Evolutionary conservation across 1,284 basidiomycete genomes (phyloP).

Genomic region (Exobasidium rhododendri): DNA sequence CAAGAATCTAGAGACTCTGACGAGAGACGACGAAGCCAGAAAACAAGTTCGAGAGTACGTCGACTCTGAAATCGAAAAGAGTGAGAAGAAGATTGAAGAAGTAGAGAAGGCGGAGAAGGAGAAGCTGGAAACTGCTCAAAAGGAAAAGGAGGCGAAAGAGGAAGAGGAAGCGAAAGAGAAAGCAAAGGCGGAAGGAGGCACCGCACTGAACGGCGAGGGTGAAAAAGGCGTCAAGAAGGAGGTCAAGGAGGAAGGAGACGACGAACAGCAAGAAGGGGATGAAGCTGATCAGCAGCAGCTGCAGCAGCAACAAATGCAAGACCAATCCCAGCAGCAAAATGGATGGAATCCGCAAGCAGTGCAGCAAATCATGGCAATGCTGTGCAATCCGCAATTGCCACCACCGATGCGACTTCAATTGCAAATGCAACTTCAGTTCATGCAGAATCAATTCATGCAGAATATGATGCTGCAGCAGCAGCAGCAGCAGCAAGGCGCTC

Average conservation of each 20-base stretch:
- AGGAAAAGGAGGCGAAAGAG: slow-evolving; percentile 12
- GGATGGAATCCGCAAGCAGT: slow-evolving; percentile 42
- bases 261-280: slow-evolving; percentile 5
- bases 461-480: slow-evolving; percentile 23
- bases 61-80: slow-evolving; percentile 45
- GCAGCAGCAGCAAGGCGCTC: slow-evolving; percentile 21
- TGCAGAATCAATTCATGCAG: slow-evolving; percentile 43
- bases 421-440: slow-evolving; percentile 52
- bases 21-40: slow-evolving; percentile 44
- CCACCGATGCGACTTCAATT: slow-evolving; percentile 51
- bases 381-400: slow-evolving; percentile 48
- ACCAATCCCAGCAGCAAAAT: slow-evolving; percentile 4
- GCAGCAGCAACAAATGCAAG: not conserved
- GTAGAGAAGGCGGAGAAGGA: slow-evolving; percentile 20
- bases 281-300: not conserved
- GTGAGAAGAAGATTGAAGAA: slow-evolving; percentile 43
- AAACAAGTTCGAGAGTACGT: slow-evolving; percentile 47
- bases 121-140: slow-evolving; percentile 17
- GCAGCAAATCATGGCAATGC: slow-evolving; percentile 51
- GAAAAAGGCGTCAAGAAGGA: slow-evolving; percentile 1
- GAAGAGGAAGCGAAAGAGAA: slow-evolving; percentile 10
- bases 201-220: not conserved
- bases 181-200: slow-evolving; percentile 5
- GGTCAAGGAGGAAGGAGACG: slow-evolving; percentile 1
- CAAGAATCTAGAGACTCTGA: slow-evolving; percentile 43